These are phyloP conservation scores for Pythium monospermum DNA, from an alignment of 352 stramenopile species.

Conservation along the genomic window DNA sequence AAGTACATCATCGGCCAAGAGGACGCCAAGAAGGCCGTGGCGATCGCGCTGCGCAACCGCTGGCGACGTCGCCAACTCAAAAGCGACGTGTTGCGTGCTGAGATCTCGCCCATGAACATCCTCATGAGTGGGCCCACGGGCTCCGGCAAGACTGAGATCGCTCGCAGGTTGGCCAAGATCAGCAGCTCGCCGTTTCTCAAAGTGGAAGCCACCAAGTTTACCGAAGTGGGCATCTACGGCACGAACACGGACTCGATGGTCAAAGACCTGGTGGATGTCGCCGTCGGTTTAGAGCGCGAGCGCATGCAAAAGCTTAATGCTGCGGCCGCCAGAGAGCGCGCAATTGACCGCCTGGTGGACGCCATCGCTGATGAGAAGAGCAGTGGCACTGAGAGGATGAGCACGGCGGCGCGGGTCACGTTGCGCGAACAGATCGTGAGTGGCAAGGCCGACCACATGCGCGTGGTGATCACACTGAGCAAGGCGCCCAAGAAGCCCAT, in stretches of 20 bases:
- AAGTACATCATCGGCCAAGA: slow-evolving; percentile 96
- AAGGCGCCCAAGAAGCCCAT: slow-evolving; percentile 17
- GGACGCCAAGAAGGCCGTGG: slow-evolving; percentile 96
- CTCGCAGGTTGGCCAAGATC: slow-evolving; percentile 95
- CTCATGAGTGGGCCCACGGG: slow-evolving; percentile 99
- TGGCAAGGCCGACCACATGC: slow-evolving; percentile 43
- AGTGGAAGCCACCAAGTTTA: slow-evolving; percentile 99
- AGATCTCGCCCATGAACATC: slow-evolving; percentile 98
- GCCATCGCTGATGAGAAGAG: slow-evolving; percentile 34
- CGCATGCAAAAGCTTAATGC: slow-evolving; percentile 78
- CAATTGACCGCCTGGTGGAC: slow-evolving; percentile 90
- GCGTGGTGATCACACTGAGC: slow-evolving; percentile 45
- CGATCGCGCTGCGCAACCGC: slow-evolving; percentile 97
- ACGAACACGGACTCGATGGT: slow-evolving; percentile 98
- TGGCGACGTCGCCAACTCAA: slow-evolving; percentile 94
- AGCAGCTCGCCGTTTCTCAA: slow-evolving; percentile 98
- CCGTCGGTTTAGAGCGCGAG: slow-evolving; percentile 88
- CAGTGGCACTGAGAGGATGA: no score
- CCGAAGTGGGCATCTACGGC: slow-evolving; percentile 98
- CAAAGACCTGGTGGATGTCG: slow-evolving; percentile 95
- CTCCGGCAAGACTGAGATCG: slow-evolving; percentile 98
- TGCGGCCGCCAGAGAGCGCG: slow-evolving; percentile 77
- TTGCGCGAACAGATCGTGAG: slow-evolving; percentile 57
- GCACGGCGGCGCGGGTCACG: slow-evolving; percentile 35
- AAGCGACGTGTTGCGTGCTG: slow-evolving; percentile 71